Conservation (phyloP, 1,284 basidiomycete genomes). For the Leccinum variabile region DNA sequence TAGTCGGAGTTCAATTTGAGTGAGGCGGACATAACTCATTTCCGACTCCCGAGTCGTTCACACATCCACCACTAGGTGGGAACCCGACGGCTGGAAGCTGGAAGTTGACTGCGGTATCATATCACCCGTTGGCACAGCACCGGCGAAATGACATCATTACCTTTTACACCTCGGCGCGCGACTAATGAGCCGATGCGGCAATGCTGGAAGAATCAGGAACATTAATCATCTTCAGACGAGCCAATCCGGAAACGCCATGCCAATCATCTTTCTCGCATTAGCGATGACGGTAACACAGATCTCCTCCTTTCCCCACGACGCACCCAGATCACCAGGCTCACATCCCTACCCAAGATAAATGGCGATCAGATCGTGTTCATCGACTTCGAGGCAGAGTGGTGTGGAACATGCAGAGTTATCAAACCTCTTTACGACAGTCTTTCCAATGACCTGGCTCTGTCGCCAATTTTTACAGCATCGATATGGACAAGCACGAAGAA, state of each 20-base stretch:
- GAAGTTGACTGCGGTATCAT: too few species aligned
- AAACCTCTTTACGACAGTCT: slow-evolving; percentile 10
- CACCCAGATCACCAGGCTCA: too few species aligned
- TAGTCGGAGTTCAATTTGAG: too few species aligned
- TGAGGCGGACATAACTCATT: background rate
- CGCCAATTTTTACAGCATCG: slow-evolving; percentile 17
- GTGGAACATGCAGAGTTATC: slow-evolving; percentile 13
- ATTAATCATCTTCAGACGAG: too few species aligned
- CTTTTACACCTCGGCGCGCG: too few species aligned
- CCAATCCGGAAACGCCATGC: background rate
- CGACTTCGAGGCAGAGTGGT: slow-evolving; percentile 17
- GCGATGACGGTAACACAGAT: background rate
- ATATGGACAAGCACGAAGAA: slow-evolving; percentile 1
- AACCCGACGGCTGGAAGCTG: too few species aligned
- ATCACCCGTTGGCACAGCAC: too few species aligned
- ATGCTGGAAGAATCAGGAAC: too few species aligned
- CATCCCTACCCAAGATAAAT: slow-evolving; percentile 8
- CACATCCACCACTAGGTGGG: too few species aligned
- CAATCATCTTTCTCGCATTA: background rate
- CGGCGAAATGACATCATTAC: too few species aligned
- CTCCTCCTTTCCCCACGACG: background rate
- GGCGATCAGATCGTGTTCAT: slow-evolving; percentile 8
- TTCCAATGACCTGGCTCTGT: background rate
- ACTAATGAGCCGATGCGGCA: too few species aligned
- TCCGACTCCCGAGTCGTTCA: too few species aligned